These are phyloP conservation scores for Suillus ampliporus DNA, from an alignment of 768 basidiomycete species.

Conservation along the genomic window DNA sequence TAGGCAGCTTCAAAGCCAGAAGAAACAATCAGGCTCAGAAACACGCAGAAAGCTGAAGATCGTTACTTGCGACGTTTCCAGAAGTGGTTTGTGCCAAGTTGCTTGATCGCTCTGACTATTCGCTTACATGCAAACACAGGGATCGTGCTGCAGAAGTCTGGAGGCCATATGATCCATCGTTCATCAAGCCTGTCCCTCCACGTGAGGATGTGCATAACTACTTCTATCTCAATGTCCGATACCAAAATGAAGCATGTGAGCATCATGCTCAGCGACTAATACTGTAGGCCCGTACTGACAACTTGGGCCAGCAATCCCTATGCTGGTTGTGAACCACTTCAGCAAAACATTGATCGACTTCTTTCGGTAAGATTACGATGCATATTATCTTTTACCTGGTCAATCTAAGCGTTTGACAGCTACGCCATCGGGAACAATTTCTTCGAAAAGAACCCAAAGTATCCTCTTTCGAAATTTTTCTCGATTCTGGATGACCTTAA, in stretches of 20 bases:
- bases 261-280: neutral
- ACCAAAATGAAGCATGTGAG: neutral
- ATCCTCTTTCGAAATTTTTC: slow-evolving; percentile 10
- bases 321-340: slow-evolving; percentile 19
- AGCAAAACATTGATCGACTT: slow-evolving; percentile 22
- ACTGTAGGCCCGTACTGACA: neutral
- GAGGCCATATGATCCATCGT: slow-evolving; percentile 7
- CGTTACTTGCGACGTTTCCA: neutral
- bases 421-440: slow-evolving; percentile 20
- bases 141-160: neutral
- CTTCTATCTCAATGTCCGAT: slow-evolving; percentile 19
- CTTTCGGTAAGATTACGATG: slow-evolving; percentile 17
- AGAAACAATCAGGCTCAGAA: neutral
- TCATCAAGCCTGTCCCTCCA: slow-evolving; percentile 16
- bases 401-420: neutral
- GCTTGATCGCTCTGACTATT: neutral
- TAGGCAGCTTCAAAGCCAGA: neutral
- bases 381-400: neutral
- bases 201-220: slow-evolving; percentile 22
- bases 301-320: slow-evolving; percentile 2
- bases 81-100: neutral
- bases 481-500: slow-evolving; percentile 4
- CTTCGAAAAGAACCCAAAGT: slow-evolving; percentile 4
- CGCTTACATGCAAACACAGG: slow-evolving; percentile 2
- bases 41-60: neutral